These are phyloP conservation scores for Stentor roeselii DNA, from an alignment of 73 alveolate genomes.

Conservation along the genomic window DNA sequence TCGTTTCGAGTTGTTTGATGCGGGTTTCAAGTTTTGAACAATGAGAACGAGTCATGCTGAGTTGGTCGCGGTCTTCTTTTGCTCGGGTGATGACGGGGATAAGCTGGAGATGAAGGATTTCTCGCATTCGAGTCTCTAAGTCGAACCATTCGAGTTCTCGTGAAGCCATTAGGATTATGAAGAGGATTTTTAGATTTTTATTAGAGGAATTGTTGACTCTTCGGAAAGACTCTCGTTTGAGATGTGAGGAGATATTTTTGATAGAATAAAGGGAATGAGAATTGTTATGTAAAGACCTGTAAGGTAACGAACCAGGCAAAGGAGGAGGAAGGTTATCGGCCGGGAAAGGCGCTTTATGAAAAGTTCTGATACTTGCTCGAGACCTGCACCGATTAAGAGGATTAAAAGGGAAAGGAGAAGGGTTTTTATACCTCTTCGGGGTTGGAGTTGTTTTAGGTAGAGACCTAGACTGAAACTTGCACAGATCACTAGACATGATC, in stretches of 20 bases:
- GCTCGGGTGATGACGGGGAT: background rate
- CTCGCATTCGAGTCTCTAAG: conserved; percentile 11
- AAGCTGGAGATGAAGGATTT: background rate
- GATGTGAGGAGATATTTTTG: too few relatives aligned
- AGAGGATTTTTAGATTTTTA: background rate
- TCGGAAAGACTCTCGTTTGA: too few relatives aligned
- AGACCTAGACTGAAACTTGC: background rate
- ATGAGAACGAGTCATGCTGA: background rate
- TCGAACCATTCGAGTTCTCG: conserved; percentile 26
- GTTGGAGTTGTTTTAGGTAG: too few relatives aligned
- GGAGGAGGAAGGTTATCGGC: background rate
- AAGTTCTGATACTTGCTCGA: too few relatives aligned
- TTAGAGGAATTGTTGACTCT: too few relatives aligned
- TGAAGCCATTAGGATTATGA: background rate
- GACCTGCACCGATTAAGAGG: too few relatives aligned
- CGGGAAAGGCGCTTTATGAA: too few relatives aligned
- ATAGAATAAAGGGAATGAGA: background rate
- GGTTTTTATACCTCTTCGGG: too few relatives aligned
- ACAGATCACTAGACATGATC: background rate
- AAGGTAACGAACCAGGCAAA: background rate
- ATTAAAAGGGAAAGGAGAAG: too few relatives aligned
- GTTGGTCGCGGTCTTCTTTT: background rate
- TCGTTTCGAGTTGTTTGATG: background rate
- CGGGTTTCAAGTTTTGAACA: background rate
- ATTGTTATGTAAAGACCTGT: background rate